Base-by-base conservation (phyloP, 2,329 filamentous ascomycete species). In the Apiospora aurea region DNA sequence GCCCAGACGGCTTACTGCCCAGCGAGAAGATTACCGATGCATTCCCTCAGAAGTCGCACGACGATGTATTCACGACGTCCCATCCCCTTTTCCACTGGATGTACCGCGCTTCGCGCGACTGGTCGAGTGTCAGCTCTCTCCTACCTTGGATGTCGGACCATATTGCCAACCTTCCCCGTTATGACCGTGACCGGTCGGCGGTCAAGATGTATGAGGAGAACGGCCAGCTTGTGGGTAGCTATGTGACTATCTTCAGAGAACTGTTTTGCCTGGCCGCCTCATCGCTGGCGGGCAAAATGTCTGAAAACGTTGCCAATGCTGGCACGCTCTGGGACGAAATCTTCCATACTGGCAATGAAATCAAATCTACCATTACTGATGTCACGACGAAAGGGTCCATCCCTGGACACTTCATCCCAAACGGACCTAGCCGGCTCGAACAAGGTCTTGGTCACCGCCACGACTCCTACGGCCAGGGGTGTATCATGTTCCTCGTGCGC, bases 61-160 rank as follows among this genome's bases (percentile, higher is more conserved):
- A 91, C 73, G 94, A 97, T 73, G 89, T 91, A 16, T 95, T 97
- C 77, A 91, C 90, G 70, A 90, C 90, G 29, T 89, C 90, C 0
- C 94, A 97, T 78, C 90, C 93, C 0, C 89, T 95, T 1, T 97
- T 96, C 81, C 90, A 95, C 69, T 97, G 95, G 95, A 92, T 96
- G 77, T 97, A 93, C 79, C 89, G 93, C 71, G 93, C 94, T 3
- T 94, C 93, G 6, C 88, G 91, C 72, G 92, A 95, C 80, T 97
- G 95, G 95, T 79, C 83, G 11, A 87, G 89, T 61, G 87, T 97
- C 38, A 86, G 86, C 71, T 88, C 90, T 51, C 84, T 96, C 6
- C 85, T 97, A 29, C 88, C 89, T 6, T 88, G 88, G 61, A 97
- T 97, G 92, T 87, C 88, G 70, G 86, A 86, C 49, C 93, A 96